phyloP scores from a whole-genome alignment of 2,329 filamentous ascomycete species.

The Macrophomina pseudophaseolina region DNA sequence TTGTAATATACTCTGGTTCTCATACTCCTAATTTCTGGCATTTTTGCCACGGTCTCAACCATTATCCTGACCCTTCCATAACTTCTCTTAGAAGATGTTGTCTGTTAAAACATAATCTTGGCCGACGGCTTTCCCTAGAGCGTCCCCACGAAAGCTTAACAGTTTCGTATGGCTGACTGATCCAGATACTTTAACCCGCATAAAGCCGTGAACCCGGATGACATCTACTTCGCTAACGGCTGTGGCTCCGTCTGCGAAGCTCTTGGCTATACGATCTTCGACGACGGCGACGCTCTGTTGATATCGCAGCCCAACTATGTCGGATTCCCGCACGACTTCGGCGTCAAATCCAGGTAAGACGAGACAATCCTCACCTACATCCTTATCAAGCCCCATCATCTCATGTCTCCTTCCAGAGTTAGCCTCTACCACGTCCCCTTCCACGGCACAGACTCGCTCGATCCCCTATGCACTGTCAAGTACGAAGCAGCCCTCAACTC shows the following conservation, averaged over 20 bases:
- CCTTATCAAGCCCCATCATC: background rate
- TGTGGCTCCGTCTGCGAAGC: conserved; percentile 51
- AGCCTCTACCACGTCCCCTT: conserved; percentile 48
- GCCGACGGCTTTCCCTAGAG: background rate
- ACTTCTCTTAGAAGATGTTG: too few species aligned
- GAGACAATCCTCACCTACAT: background rate
- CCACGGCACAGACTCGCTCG: conserved; percentile 46
- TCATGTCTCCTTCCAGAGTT: conserved; percentile 32
- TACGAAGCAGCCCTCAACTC: conserved; percentile 47
- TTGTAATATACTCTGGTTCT: too few species aligned
- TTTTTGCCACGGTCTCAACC: background rate
- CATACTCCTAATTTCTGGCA: too few species aligned
- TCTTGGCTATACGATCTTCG: conserved; percentile 50
- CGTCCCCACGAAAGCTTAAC: background rate
- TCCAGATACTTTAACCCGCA: conserved; percentile 44
- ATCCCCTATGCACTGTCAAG: conserved; percentile 35
- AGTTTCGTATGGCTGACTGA: background rate
- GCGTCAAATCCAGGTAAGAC: conserved; percentile 44
- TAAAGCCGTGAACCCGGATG: conserved; percentile 39
- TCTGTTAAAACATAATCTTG: background rate
- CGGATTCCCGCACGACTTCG: conserved; percentile 56
- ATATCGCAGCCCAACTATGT: conserved; percentile 55
- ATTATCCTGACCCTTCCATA: too few species aligned
- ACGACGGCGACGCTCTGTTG: conserved; percentile 54
- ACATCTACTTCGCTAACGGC: conserved; percentile 50